These are phyloP conservation scores for Fragilariopsis cylindrus DNA, from an alignment of 108 stramenopile genomes.

Conservation along the genomic window DNA sequence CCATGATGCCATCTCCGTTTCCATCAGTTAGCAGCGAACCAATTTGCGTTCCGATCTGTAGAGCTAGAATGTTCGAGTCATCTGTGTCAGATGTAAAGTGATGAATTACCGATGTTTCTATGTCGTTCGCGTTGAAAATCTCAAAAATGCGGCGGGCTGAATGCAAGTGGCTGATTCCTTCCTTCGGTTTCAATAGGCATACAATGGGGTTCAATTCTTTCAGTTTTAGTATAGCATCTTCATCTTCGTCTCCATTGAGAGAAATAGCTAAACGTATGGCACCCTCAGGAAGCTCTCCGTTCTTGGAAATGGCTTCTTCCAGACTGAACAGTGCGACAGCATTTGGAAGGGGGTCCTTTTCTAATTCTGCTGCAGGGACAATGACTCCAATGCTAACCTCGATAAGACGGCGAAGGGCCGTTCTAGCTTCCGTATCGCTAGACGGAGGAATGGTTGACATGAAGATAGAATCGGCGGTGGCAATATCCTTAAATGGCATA, in stretches of 20 bases:
- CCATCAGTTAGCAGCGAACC: slow-evolving; percentile 91
- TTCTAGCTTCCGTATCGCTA: slow-evolving; percentile 74
- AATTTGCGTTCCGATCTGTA: slow-evolving; percentile 81
- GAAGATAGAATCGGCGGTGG: slow-evolving; percentile 89
- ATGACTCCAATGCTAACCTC: slow-evolving; percentile 92
- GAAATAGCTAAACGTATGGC: slow-evolving; percentile 87
- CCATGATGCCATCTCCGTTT: slow-evolving; percentile 90
- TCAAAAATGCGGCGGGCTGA: slow-evolving; percentile 91
- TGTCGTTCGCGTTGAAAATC: slow-evolving; percentile 79
- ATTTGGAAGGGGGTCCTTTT: slow-evolving; percentile 88
- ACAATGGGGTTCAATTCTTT: slow-evolving; percentile 77
- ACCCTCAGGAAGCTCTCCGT: slow-evolving; percentile 83
- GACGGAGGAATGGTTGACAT: slow-evolving; percentile 72
- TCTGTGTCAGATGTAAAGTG: slow-evolving; percentile 68
- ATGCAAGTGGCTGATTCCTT: slow-evolving; percentile 81
- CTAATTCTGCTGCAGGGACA: slow-evolving; percentile 85
- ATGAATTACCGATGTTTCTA: slow-evolving; percentile 82
- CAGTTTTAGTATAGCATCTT: slow-evolving; percentile 72
- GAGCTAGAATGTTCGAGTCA: slow-evolving; percentile 85
- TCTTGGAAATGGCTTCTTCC: slow-evolving; percentile 67
- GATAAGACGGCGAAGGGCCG: slow-evolving; percentile 84
- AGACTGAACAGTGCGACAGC: slow-evolving; percentile 88
- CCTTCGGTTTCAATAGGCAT: slow-evolving; percentile 65
- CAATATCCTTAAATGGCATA: slow-evolving; percentile 98
- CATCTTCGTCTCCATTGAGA: slow-evolving; percentile 78